These are phyloP conservation scores for Iodosphaeria phyllophila DNA, from an alignment of 2,329 filamentous ascomycete genomes.

Conservation along the genomic window DNA sequence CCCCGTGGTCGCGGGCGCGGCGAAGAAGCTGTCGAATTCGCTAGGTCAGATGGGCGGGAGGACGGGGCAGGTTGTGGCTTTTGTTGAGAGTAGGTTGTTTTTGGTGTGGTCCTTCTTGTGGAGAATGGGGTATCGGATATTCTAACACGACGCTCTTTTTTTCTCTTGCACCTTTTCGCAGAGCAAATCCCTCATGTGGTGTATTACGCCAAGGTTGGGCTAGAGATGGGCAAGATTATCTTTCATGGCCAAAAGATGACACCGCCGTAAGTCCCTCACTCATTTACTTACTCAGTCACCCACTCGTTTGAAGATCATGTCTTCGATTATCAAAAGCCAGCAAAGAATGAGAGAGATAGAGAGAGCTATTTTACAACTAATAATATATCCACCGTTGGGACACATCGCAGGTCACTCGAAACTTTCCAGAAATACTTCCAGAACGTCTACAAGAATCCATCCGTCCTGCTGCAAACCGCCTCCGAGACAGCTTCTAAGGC, in stretches of 20 bases:
- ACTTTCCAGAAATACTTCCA: conserved; percentile 81
- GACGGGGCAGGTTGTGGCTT: conserved; percentile 58
- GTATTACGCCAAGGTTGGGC: conserved; percentile 80
- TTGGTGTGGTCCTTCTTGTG: conserved; percentile 7
- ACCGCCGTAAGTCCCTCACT: conserved; percentile 61
- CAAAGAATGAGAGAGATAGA: too few species aligned
- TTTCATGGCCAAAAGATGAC: conserved; percentile 80
- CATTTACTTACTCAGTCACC: too few species aligned
- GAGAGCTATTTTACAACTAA: too few species aligned
- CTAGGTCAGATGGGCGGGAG: conserved; percentile 66
- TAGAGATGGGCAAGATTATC: conserved; percentile 77
- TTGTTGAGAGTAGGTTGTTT: conserved; percentile 85
- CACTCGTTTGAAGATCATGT: too few species aligned
- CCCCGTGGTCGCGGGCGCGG: conserved; percentile 55
- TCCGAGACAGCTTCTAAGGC: conserved; percentile 25
- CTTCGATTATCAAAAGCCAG: too few species aligned
- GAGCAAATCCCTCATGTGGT: conserved; percentile 70
- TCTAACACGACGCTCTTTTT: background rate
- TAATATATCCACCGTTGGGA: background rate
- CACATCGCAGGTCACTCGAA: conserved; percentile 40
- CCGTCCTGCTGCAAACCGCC: conserved; percentile 29
- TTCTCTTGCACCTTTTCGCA: conserved; percentile 20
- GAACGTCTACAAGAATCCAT: conserved; percentile 55
- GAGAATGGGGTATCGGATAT: background rate
- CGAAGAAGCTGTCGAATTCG: conserved; percentile 44